phyloP scores from a whole-genome alignment of 1,284 basidiomycete genomes.

The Laetiporus sulphureus region DNA sequence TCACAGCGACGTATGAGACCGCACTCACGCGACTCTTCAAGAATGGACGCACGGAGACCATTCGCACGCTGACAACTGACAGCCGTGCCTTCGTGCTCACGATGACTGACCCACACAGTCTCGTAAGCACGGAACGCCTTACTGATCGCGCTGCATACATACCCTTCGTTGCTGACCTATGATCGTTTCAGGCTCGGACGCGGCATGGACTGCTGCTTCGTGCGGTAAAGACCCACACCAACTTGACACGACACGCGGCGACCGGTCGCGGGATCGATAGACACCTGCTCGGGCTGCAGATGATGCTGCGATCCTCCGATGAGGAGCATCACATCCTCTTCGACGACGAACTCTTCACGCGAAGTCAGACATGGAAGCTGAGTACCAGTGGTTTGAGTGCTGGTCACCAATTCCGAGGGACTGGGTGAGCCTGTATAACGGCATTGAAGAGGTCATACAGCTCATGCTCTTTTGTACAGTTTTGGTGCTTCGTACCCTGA shows the following conservation, averaged over 20 bases:
- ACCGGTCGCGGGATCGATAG: constrained; percentile 88
- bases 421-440: constrained; percentile 61
- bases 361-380: constrained; percentile 84
- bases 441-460: too few species aligned
- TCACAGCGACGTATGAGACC: constrained; percentile 94
- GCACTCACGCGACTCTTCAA: constrained; percentile 88
- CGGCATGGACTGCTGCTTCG: constrained; percentile 44
- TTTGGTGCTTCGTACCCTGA: constrained; percentile 78
- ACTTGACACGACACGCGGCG: constrained; percentile 74
- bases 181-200: constrained; percentile 7
- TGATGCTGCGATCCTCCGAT: constrained; percentile 45
- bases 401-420: constrained; percentile 85
- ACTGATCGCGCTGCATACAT: neutral
- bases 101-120: constrained; percentile 52
- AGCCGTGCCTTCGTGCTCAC: constrained; percentile 76
- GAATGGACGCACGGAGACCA: constrained; percentile 90
- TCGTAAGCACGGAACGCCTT: constrained; percentile 32
- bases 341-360: constrained; percentile 73
- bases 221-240: constrained; percentile 72
- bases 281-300: constrained; percentile 83
- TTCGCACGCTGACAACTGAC: constrained; percentile 75
- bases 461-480: too few species aligned
- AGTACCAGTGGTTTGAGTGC: constrained; percentile 90
- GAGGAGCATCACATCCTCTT: constrained; percentile 51
- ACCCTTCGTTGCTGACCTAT: neutral